Evolutionary conservation across 2,329 filamentous ascomycete genomes (phyloP), one percentile per base, ranked within the genome.

Genomic region (Fonsecaea pedrosoi): DNA sequence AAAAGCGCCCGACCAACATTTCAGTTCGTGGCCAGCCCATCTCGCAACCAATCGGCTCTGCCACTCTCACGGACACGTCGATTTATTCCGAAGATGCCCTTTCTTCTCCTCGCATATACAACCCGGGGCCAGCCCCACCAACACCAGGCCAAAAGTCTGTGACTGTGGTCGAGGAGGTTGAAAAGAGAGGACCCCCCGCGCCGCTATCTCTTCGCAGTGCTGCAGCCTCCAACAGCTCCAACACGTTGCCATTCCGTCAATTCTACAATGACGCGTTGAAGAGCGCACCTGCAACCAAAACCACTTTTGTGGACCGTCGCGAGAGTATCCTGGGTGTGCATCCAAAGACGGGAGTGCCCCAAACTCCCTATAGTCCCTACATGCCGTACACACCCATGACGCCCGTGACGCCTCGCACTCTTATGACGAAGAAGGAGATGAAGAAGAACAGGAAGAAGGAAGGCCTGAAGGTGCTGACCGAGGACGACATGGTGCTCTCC

Each of bases 11-110:
- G 1, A 78, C 76, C 2, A 75, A 75, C 32, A 67, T 80, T 53
- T 76, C 77, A 7, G 76, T 87, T 54, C 84, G 84, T 60, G 85
- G 85, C 66, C 78, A 88, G 42, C 82, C 83, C 66, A 89, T 89
- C 71, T 87, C 85, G 21, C 81, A 84, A 7, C 86, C 86, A 1
- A 77, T 87, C 45, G 76, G 76, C 37, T 82, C 81, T 1, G 80
- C 81, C 10, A 80, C 82, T 15, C 78, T 80, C 30, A 78, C 79
- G 65, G 77, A 79, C 0, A 76, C 77, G 32, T 76, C 78, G 3
- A 78, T 82, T 56, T 83, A 83, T 67, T 77, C 80, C 13, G 81
- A 82, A 25, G 81, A 78, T n/a, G 81, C 84, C n/a, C 84, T 86
- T 1, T 78, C 88, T 3, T 86, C 85, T 1, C 86, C 86, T 8